Evolutionary conservation across 2,329 filamentous ascomycete species (phyloP), one percentile per base, ranked within the genome.

Genomic region (Hysterium pulicare): DNA sequence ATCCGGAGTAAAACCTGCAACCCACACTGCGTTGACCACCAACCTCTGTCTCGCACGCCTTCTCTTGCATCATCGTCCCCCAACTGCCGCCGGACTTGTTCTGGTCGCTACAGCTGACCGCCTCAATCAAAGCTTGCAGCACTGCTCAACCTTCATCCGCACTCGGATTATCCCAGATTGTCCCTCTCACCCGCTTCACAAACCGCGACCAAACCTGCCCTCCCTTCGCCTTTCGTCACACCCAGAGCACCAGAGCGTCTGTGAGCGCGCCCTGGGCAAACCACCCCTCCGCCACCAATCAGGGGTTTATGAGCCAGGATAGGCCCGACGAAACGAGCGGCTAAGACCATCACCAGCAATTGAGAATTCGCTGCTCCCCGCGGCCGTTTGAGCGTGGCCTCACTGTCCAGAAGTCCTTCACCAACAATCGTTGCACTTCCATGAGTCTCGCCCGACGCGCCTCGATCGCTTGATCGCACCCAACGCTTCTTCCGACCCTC

Each of bases 311-410:
- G 43, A 44, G 44, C 51, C 43, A 38, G 46, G 53, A 53, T 52
- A 58, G 55, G 50, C 50, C 47, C 53, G 49, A 54, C 53, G 51
- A 56, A 50, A 54, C 54, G 57, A 64, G 59, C 57, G 61, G 47
- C 60, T 61, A 62, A 59, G 61, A 47, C 54, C 43, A 53, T 54
- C 47, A 50, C 49, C 47, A 60, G 54, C 58, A 61, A 59, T 62
- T 61, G 58, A 61, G 55, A 60, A 60, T 58, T 58, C 57, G 52
- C 47, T 48, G 48, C 58, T 50, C 41, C 55, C 41, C 46, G 48
- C 50, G 53, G 44, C 53, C 44, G 41, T 49, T 41, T 42, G 47
- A 50, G 46, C 49, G 19, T 45, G 45, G 41, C 47, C 33, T 41
- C 33, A 41, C 45, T 37, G 23, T 37, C 31, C 39, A 15, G 23